These are phyloP conservation scores for Pseudonitzschia multiseries DNA, from an alignment of 108 stramenopile genomes.

Conservation along the genomic window DNA sequence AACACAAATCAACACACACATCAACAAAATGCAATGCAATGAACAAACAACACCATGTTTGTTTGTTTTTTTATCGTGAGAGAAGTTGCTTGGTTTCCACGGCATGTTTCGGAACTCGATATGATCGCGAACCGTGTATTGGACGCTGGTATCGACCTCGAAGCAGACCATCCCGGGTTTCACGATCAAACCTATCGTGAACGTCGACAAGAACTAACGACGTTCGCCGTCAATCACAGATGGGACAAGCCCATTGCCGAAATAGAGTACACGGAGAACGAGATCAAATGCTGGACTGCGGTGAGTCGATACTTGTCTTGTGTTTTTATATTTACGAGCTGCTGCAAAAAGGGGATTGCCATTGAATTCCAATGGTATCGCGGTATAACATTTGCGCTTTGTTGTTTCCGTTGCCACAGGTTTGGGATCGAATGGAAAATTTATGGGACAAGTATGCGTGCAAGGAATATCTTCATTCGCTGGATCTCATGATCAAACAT, in stretches of 20 bases:
- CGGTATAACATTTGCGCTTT: no score
- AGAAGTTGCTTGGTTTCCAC: constrained; percentile 87
- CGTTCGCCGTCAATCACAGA: constrained; percentile 60
- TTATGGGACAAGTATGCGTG: constrained; percentile 89
- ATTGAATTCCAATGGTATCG: no score
- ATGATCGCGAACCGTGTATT: constrained; percentile 85
- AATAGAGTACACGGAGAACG: constrained; percentile 87
- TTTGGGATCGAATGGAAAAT: constrained; percentile 87
- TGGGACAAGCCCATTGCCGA: constrained; percentile 77
- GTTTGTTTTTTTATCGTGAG: background rate
- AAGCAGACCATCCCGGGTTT: constrained; percentile 91
- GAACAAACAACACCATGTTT: no score
- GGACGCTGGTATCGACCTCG: constrained; percentile 83
- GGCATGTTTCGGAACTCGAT: constrained; percentile 90
- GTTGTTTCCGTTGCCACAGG: constrained; percentile 12
- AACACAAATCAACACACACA: no score
- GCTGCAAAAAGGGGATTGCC: no score
- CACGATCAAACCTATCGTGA: constrained; percentile 80
- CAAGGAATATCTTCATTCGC: constrained; percentile 81
- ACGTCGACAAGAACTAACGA: constrained; percentile 74
- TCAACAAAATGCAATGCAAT: no score
- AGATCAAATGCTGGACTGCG: constrained; percentile 88
- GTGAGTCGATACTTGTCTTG: background rate
- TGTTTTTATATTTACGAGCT: no score
- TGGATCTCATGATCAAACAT: constrained; percentile 78